A percentile compares a stretch with the other conserved stretches of the same genome.
Evolutionary conservation across 2,329 filamentous ascomycete species (phyloP).

Genomic region (Dryadomyces quercivorus): DNA sequence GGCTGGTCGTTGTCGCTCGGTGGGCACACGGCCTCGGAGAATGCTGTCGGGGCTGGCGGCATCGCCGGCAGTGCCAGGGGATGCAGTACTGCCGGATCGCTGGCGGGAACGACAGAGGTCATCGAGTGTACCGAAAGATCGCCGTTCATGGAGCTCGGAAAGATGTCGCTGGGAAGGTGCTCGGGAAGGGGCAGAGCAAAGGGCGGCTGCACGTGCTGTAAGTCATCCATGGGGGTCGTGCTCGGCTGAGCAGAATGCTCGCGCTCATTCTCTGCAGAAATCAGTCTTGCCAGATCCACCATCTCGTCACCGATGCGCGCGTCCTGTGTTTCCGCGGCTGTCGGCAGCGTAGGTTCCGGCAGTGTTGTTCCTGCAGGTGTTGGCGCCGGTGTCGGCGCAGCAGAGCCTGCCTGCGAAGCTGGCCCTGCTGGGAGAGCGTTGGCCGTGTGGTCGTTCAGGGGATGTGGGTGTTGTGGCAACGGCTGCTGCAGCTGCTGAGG

Average conservation of each 20-base stretch:
- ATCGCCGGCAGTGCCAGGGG: conserved; percentile 17
- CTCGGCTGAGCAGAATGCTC: neutral
- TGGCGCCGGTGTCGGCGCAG: neutral
- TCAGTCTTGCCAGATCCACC: neutral
- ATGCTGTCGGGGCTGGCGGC: conserved; percentile 17
- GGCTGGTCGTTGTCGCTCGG: conserved; percentile 27
- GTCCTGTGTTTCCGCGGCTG: neutral
- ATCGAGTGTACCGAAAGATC: neutral
- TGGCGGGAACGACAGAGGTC: conserved; percentile 24
- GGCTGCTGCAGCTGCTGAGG: neutral
- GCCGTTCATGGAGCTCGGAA: conserved; percentile 4
- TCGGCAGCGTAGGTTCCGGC: neutral
- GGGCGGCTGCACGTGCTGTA: neutral
- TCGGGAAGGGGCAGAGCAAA: neutral
- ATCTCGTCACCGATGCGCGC: neutral
- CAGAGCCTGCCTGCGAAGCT: neutral
- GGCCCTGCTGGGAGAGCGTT: neutral
- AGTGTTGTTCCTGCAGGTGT: neutral
- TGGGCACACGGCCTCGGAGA: conserved; percentile 28
- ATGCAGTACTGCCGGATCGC: conserved; percentile 28
- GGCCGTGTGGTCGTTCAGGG: neutral
- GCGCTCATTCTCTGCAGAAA: neutral
- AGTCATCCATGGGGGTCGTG: neutral
- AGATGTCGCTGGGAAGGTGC: neutral
- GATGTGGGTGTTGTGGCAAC: neutral